Conservation (phyloP, 768 basidiomycete genomes). For the Lepiota brunneoincarnata region DNA sequence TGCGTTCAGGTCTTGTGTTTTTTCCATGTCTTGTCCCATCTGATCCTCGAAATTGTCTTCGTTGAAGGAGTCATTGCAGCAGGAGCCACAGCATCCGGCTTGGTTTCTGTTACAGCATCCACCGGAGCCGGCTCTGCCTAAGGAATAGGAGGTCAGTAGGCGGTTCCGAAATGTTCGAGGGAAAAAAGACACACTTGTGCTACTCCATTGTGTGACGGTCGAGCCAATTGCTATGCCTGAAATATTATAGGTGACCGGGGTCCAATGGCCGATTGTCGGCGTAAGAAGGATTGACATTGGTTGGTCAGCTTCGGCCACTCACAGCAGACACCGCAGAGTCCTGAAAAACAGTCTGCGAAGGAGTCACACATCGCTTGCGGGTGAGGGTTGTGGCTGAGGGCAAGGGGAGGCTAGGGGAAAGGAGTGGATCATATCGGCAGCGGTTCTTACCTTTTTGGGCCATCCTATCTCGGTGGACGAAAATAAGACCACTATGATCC, state of each 20-base stretch:
- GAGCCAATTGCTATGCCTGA: not conserved
- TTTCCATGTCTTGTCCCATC: conserved; percentile 34
- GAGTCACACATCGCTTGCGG: conserved; percentile 7
- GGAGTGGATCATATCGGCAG: not conserved
- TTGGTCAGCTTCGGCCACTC: conserved; percentile 8
- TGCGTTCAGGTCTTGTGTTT: conserved; percentile 30
- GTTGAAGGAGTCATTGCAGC: conserved; percentile 41
- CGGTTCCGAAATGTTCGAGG: not conserved
- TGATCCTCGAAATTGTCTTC: conserved; percentile 42
- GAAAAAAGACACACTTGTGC: conserved; percentile 17
- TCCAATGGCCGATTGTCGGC: not conserved
- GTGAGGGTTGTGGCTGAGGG: not conserved
- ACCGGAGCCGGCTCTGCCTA: conserved; percentile 20
- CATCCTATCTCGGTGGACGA: too few relatives aligned
- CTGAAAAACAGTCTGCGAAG: conserved; percentile 12
- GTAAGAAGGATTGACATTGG: not conserved
- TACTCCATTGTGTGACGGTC: conserved; percentile 23
- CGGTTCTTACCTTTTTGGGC: not conserved
- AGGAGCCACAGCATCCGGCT: conserved; percentile 45
- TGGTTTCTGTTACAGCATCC: conserved; percentile 26
- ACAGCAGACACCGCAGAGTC: conserved; percentile 29
- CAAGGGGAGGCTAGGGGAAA: not conserved
- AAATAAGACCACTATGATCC: not conserved
- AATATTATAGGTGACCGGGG: not conserved
- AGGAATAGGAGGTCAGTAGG: not conserved